These are phyloP conservation scores for Tetrahymena elliotti DNA, from an alignment of 73 alveolate species.

Conservation along the genomic window DNA sequence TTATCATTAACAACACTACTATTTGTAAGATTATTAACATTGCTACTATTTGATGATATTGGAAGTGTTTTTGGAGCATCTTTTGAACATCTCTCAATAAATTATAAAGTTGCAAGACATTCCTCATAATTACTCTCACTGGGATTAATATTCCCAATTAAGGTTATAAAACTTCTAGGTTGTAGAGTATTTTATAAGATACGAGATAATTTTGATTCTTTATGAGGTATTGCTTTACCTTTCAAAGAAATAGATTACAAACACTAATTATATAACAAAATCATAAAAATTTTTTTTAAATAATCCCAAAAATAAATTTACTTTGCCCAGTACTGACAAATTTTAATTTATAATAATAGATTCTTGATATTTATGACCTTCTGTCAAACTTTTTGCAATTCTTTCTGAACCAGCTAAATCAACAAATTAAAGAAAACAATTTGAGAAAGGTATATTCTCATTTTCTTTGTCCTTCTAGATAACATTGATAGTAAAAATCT, in stretches of 20 bases:
- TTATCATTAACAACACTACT: conserved; percentile 6
- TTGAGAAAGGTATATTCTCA: background rate
- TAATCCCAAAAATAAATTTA: background rate
- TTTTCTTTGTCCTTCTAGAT: background rate
- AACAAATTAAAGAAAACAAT: conserved; percentile 16
- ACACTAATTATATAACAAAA: background rate
- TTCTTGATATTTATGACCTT: conserved; percentile 36
- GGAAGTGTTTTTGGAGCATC: conserved; percentile 7
- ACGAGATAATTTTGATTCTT: background rate
- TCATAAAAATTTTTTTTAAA: background rate
- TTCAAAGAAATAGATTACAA: background rate
- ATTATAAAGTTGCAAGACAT: conserved; percentile 29
- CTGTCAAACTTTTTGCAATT: conserved; percentile 39
- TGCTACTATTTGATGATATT: background rate
- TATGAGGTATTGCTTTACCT: background rate
- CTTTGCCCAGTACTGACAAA: background rate
- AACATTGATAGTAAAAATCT: background rate
- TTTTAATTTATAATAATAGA: conserved; percentile 12
- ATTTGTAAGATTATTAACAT: background rate
- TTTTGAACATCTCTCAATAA: conserved; percentile 26
- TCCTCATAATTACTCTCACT: conserved; percentile 43
- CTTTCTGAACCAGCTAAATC: conserved; percentile 50
- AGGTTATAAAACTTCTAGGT: conserved; percentile 13
- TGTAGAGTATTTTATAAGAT: conserved; percentile 21
- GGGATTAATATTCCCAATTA: conserved; percentile 23